Conservation (phyloP, 352 stramenopile species). For the Globisporangium apiculatum region DNA sequence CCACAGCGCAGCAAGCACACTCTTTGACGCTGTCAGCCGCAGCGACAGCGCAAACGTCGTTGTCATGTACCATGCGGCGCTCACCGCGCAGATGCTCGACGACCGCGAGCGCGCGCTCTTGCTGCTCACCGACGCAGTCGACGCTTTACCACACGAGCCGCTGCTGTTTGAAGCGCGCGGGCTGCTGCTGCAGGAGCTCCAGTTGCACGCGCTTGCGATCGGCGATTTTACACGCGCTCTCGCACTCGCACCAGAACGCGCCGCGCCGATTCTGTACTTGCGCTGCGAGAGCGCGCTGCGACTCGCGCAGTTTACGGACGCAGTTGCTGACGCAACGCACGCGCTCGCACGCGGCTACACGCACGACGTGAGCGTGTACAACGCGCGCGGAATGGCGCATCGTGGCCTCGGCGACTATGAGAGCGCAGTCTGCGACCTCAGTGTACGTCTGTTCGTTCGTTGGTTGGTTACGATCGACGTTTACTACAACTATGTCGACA, state of each 20-base stretch:
- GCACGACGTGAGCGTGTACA: constrained; percentile 33
- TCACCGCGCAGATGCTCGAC: constrained; percentile 43
- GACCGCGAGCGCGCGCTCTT: constrained; percentile 36
- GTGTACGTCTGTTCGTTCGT: constrained; percentile 18
- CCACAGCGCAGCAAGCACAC: constrained; percentile 25
- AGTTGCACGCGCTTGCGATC: constrained; percentile 38
- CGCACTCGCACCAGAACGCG: constrained; percentile 8
- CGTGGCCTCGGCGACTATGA: constrained; percentile 55
- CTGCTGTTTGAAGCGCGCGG: constrained; percentile 52
- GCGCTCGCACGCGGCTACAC: constrained; percentile 19
- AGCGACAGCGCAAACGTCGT: constrained; percentile 30
- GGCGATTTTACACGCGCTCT: constrained; percentile 38
- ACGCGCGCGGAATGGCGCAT: constrained; percentile 48
- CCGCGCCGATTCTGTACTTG: constrained; percentile 26
- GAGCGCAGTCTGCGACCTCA: constrained; percentile 42
- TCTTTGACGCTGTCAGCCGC: constrained; percentile 30
- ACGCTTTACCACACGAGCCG: constrained; percentile 42
- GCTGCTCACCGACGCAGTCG: constrained; percentile 47
- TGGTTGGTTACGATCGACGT: too few relatives aligned
- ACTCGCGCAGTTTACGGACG: constrained; percentile 30
- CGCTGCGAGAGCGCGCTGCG: constrained; percentile 38
- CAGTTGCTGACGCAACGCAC: constrained; percentile 35
- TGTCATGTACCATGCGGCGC: constrained; percentile 57
- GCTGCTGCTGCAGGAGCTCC: constrained; percentile 54
- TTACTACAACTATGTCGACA: background rate